Conservation (phyloP, 1,284 basidiomycete species). For the Mycena citricolor region DNA sequence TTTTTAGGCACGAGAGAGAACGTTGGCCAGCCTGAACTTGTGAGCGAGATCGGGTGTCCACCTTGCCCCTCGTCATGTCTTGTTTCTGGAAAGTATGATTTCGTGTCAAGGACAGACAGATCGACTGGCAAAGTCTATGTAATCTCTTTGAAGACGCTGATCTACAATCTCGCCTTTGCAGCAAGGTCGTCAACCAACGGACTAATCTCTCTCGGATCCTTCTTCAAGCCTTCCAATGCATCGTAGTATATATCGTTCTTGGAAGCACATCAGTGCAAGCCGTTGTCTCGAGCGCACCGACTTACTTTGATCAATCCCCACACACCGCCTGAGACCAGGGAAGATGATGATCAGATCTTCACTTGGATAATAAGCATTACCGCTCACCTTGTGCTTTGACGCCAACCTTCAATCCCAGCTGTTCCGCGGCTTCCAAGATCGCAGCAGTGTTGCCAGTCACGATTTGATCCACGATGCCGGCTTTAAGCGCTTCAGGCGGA, state of each 20-base stretch:
- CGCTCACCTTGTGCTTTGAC: constrained; percentile 39
- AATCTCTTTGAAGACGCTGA: no score
- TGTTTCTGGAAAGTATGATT: no score
- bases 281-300: not conserved
- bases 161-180: constrained; percentile 45
- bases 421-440: constrained; percentile 61
- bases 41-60: no score
- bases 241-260: constrained; percentile 48
- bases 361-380: not conserved
- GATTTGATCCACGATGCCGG: constrained; percentile 73
- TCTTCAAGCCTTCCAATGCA: constrained; percentile 39
- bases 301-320: constrained; percentile 68
- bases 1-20: no score
- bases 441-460: constrained; percentile 57
- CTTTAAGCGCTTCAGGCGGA: constrained; percentile 66
- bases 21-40: no score
- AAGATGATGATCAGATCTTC: not conserved
- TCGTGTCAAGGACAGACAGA: no score
- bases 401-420: constrained; percentile 53
- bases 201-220: constrained; percentile 36
- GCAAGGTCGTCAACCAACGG: constrained; percentile 40
- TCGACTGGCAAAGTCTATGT: no score
- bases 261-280: constrained; percentile 12
- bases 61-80: no score
- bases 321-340: constrained; percentile 39